Evolutionary conservation across 345 rosid species (phyloP).

Genomic region (Sonneratia alba): DNA sequence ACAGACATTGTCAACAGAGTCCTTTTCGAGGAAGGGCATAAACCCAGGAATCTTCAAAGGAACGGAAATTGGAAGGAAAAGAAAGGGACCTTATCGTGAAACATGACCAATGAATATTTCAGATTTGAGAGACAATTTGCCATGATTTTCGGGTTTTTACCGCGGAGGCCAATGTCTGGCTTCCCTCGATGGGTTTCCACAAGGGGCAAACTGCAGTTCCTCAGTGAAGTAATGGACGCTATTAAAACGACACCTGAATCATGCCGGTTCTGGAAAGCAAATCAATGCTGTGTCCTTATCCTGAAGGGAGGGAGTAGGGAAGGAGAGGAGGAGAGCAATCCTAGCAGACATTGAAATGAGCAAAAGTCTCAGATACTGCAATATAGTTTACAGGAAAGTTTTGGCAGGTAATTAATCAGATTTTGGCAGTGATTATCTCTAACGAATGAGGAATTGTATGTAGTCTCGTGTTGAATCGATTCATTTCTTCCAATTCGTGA

Average conservation of each 20-base stretch:
- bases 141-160: neutral
- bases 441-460: too few relatives aligned
- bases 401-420: too few relatives aligned
- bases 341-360: neutral
- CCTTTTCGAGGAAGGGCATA: neutral
- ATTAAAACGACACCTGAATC: constrained; percentile 5
- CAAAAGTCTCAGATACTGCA: too few relatives aligned
- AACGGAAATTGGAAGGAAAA: too few relatives aligned
- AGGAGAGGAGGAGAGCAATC: neutral
- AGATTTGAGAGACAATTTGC: neutral
- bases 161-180: neutral
- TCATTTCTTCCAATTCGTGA: too few relatives aligned
- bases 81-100: too few relatives aligned
- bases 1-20: neutral
- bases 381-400: too few relatives aligned
- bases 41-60: neutral
- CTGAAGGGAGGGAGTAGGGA: too few relatives aligned
- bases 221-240: neutral
- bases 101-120: too few relatives aligned
- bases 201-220: neutral
- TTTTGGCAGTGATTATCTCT: too few relatives aligned
- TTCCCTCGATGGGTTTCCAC: neutral
- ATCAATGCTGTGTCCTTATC: neutral
- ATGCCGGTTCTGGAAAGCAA: constrained; percentile 3
- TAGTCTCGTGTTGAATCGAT: too few relatives aligned